phyloP scores from a whole-genome alignment of 345 rosid genomes.

The Leavenworthia alabamica region DNA sequence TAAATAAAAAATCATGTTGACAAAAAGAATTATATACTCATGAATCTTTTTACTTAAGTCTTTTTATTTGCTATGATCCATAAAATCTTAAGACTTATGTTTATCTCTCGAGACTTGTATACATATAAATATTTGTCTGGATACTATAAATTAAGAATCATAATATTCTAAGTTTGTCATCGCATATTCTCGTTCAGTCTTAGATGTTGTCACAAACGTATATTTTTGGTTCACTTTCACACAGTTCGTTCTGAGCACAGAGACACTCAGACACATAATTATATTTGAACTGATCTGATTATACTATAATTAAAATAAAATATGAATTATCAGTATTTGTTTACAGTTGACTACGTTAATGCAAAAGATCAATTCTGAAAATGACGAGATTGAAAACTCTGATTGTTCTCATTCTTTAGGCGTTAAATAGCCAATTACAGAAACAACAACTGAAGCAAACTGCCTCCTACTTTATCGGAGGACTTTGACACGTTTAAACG shows the following conservation, averaged over 20 bases:
- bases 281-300: neutral
- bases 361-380: no score
- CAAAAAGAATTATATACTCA: neutral
- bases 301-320: neutral
- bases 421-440: no score
- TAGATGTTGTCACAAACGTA: neutral
- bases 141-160: no score
- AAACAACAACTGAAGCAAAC: no score
- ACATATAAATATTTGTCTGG: no score
- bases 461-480: no score
- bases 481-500: no score
- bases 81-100: neutral
- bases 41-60: neutral
- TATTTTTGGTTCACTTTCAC: neutral
- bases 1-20: no score
- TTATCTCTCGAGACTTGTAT: neutral
- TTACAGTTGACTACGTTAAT: neutral
- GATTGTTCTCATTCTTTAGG: no score
- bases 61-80: neutral
- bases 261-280: neutral
- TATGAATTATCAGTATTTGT: no score
- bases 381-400: no score
- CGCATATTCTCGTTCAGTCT: neutral
- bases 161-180: neutral
- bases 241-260: neutral